Evolutionary conservation across 176 grass and related monocot genomes (phyloP).

Genomic region (Phoenix dactylifera): DNA sequence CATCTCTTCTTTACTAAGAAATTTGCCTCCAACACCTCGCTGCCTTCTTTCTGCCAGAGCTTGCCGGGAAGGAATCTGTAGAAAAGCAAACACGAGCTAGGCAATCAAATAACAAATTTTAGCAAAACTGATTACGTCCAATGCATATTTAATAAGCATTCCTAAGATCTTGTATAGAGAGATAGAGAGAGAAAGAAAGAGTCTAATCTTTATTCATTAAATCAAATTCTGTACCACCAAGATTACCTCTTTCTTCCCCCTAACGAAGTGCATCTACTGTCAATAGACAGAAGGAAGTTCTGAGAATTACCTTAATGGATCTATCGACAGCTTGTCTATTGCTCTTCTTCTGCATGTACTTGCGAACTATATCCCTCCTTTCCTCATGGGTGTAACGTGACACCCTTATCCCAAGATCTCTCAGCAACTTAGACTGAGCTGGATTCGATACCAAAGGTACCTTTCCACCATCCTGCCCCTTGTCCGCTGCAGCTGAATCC

Average conservation of each 20-base stretch:
- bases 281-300: too few relatives aligned
- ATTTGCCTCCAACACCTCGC: constrained; percentile 68
- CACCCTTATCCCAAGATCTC: constrained; percentile 77
- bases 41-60: constrained; percentile 76
- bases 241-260: too few relatives aligned
- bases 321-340: constrained; percentile 55
- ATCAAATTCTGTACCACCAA: neutral
- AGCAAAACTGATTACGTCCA: constrained; percentile 5
- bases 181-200: too few relatives aligned
- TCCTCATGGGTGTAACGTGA: constrained; percentile 83
- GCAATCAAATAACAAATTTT: neutral
- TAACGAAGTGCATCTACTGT: too few relatives aligned
- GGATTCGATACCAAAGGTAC: constrained; percentile 3
- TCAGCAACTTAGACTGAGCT: constrained; percentile 49
- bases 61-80: constrained; percentile 65
- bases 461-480: neutral
- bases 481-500: neutral
- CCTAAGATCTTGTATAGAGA: neutral
- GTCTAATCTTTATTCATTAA: neutral
- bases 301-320: constrained; percentile 41
- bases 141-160: neutral
- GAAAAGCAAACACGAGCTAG: neutral
- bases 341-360: constrained; percentile 94
- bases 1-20: constrained; percentile 69
- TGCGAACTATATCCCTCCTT: constrained; percentile 84